Evolutionary conservation across 2,329 filamentous ascomycete species (phyloP).

Genomic region (Helminthosporium solani): DNA sequence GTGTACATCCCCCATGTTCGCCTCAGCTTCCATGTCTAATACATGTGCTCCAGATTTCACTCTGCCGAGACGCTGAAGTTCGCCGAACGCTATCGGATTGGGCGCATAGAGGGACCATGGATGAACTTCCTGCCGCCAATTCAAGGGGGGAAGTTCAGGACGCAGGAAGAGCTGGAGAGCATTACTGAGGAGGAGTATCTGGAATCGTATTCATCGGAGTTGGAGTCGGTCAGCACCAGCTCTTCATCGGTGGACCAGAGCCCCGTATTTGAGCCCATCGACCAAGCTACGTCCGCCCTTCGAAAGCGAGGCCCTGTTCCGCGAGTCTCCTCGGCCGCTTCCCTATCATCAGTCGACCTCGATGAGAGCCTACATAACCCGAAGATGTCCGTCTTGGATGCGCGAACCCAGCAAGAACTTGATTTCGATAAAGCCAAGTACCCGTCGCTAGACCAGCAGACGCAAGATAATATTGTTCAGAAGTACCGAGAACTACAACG

Average conservation of each 20-base stretch:
- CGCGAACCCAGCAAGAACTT: constrained; percentile 72
- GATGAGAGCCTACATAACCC: constrained; percentile 39
- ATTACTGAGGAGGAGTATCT: constrained; percentile 39
- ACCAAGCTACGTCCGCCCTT: constrained; percentile 36
- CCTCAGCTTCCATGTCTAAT: constrained; percentile 7
- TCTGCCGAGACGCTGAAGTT: constrained; percentile 71
- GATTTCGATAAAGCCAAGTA: constrained; percentile 77
- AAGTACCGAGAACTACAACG: constrained; percentile 81
- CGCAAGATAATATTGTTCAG: constrained; percentile 71
- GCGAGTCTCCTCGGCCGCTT: constrained; percentile 58
- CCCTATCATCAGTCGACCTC: constrained; percentile 55
- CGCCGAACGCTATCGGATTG: constrained; percentile 83
- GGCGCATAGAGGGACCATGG: constrained; percentile 78
- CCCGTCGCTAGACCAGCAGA: constrained; percentile 70
- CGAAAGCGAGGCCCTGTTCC: constrained; percentile 40
- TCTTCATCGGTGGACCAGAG: constrained; percentile 55
- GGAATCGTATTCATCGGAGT: constrained; percentile 22
- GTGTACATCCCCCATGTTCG: constrained; percentile 40
- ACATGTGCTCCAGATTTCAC: constrained; percentile 64
- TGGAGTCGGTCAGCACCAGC: constrained; percentile 32
- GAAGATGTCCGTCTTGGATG: constrained; percentile 66
- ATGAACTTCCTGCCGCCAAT: constrained; percentile 87
- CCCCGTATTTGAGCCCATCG: constrained; percentile 59
- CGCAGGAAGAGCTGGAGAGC: constrained; percentile 44
- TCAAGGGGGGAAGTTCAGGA: constrained; percentile 78